Evolutionary conservation across 441 rosid genomes (phyloP).

Genomic region (Jatropha podagrica): DNA sequence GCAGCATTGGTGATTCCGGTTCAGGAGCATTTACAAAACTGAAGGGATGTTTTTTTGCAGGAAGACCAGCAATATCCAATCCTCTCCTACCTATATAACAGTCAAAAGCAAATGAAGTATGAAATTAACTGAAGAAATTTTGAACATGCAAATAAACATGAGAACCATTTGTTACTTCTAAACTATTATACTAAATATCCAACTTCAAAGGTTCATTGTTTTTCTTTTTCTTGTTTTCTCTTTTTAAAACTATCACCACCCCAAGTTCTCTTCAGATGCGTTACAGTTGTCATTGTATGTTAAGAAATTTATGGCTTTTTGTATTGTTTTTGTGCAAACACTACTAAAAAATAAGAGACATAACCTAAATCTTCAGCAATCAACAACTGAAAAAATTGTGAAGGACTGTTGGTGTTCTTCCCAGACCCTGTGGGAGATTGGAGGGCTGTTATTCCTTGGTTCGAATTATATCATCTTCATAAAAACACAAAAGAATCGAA

Average conservation of each 20-base stretch:
- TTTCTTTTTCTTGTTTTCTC: neutral
- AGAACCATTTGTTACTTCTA: neutral
- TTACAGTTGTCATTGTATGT: too few relatives aligned
- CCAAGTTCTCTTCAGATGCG: too few relatives aligned
- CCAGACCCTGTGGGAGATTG: conserved; percentile 29
- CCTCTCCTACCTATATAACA: conserved; percentile 69
- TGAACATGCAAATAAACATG: neutral
- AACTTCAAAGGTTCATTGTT: neutral
- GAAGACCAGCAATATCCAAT: conserved; percentile 64
- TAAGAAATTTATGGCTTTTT: too few relatives aligned
- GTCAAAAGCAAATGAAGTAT: conserved; percentile 6
- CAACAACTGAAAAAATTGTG: conserved; percentile 27
- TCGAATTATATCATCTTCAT: conserved; percentile 30
- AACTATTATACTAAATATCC: neutral
- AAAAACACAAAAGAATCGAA: conserved; percentile 10
- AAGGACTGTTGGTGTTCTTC: conserved; percentile 28
- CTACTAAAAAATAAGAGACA: conserved; percentile 19
- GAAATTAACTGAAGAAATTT: neutral
- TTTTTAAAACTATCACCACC: neutral
- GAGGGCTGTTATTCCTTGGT: conserved; percentile 27
- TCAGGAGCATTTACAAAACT: conserved; percentile 40
- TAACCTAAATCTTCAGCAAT: conserved; percentile 27
- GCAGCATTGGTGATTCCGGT: conserved; percentile 64
- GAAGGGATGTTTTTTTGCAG: conserved; percentile 54
- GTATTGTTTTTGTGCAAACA: neutral